phyloP scores from a whole-genome alignment of 176 grass and related monocot genomes.

The barley (Hordeum vulgare) region DNA sequence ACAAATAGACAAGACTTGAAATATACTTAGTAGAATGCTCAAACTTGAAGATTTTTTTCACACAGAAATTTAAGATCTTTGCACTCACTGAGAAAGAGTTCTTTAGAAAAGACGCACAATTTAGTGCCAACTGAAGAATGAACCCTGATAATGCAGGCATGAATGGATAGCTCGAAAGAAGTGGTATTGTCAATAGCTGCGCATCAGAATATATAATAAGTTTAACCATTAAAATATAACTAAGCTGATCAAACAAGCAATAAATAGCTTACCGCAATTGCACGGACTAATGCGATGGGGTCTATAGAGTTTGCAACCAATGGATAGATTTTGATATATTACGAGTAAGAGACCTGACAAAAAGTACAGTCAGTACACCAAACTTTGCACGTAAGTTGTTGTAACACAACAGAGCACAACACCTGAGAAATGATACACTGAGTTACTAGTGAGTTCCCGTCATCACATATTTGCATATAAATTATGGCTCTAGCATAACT shows the following conservation, averaged over 20 bases:
- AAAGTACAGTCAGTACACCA: constrained; percentile 19
- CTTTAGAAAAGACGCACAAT: constrained; percentile 77
- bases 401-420: background rate
- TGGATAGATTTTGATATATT: constrained; percentile 76
- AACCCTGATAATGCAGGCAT: constrained; percentile 67
- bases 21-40: background rate
- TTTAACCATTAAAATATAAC: constrained; percentile 2
- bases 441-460: constrained; percentile 2
- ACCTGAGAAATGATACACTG: background rate
- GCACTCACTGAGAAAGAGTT: constrained; percentile 59
- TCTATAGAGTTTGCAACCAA: constrained; percentile 52
- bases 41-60: background rate
- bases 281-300: constrained; percentile 47
- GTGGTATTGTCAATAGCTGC: constrained; percentile 65
- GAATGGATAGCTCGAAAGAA: constrained; percentile 75
- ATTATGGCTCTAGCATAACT: background rate
- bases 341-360: constrained; percentile 58
- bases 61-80: background rate
- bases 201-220: constrained; percentile 23
- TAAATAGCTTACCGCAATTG: constrained; percentile 49
- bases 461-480: background rate
- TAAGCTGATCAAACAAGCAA: background rate
- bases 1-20: background rate
- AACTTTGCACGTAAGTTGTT: background rate
- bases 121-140: constrained; percentile 48